Evolutionary conservation across 2,329 filamentous ascomycete species (phyloP), one percentile per base, ranked within the genome.

Genomic region (Verticillium dahliae): DNA sequence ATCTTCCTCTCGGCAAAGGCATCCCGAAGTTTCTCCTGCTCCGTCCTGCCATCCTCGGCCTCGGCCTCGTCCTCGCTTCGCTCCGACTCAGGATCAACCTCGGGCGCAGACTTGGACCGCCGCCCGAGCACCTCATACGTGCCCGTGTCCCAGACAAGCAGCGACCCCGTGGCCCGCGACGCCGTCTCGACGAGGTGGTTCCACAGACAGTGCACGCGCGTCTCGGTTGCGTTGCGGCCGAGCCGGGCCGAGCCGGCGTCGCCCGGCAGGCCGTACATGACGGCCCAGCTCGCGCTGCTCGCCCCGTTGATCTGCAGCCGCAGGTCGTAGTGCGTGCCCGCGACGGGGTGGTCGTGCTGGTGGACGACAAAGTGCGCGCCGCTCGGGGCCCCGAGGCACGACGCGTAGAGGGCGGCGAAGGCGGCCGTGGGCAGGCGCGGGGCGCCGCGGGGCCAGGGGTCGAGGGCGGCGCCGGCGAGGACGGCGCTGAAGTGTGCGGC

Each of bases 261-360:
- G 0, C 84, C 85, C 0, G 84, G 85, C 18, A 85, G 69, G 1
- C 85, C 85, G 67, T 87, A 88, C 84, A 86, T 86, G 65, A 87
- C 79, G 0, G 85, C 84, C 80, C 79, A 91, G 62, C 84, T 88
- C 11, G 84, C 81, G 33, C 86, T 87, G 68, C 87, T 90, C 0
- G 82, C 81, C 62, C 81, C 78, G 35, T 88, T 90, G 70, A 90
- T 88, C 71, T 91, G 88, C 18, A 91, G 76, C 2, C 88, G 80
- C 22, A 91, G 77, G 71, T 91, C 89, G 75, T 91, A 90, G 69
- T 89, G 85, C 1, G 81, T 80, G 31, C 88, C 87, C 10, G 88
- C 86, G 54, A 89, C 71, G 1, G 88, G 89, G 69, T 91, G 88
- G 68, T 90, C 87, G 69, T 91, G 88, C 69, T 91, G 88, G 70